Evolutionary conservation across 176 grass and related monocot genomes (phyloP).

Genomic region (Carex cristatella): DNA sequence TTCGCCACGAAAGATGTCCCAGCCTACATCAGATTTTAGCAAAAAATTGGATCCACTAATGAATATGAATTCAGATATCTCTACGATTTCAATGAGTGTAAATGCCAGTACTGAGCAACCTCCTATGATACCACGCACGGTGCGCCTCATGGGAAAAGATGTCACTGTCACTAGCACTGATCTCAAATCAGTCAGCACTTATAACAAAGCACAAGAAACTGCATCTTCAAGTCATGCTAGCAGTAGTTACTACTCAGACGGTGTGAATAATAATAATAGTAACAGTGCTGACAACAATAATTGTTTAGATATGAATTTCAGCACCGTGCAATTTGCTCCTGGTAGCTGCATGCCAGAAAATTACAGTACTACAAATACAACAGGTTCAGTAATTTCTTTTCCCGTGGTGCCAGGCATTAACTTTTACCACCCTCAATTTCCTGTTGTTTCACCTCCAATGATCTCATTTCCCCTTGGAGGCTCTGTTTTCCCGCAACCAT

Average conservation of each 20-base stretch:
- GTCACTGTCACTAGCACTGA: background rate
- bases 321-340: background rate
- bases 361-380: background rate
- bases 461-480: conserved; percentile 22
- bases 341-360: background rate
- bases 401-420: conserved; percentile 4
- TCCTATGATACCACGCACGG: background rate
- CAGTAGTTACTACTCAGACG: conserved; percentile 7
- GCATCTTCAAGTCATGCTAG: conserved; percentile 22
- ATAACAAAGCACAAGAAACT: background rate
- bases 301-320: conserved; percentile 2
- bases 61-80: background rate
- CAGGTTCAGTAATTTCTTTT: conserved; percentile 11
- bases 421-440: conserved; percentile 22
- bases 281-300: background rate
- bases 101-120: background rate
- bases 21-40: background rate
- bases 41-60: background rate
- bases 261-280: background rate
- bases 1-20: background rate
- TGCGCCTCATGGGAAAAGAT: conserved; percentile 21
- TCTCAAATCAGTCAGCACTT: background rate
- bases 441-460: conserved; percentile 14
- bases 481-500: conserved; percentile 13
- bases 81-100: background rate